phyloP scores from a whole-genome alignment of 106 monocot genomes.

The Agapanthus africanus region DNA sequence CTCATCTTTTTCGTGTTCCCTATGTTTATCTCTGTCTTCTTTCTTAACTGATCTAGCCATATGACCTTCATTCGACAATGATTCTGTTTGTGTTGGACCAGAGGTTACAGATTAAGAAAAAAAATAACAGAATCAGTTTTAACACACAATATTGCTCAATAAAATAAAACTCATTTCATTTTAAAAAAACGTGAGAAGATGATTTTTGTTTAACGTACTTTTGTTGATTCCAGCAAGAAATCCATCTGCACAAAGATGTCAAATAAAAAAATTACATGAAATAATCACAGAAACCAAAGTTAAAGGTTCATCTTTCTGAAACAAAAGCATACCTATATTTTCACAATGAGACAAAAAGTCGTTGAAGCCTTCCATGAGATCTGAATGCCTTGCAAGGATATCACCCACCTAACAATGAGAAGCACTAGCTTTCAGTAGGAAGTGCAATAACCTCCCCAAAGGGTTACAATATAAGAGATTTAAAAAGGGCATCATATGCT shows the following conservation, averaged over 20 bases:
- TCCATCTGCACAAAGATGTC: constrained; percentile 44
- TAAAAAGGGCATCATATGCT: no score
- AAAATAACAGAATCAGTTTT: no score
- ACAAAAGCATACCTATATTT: constrained; percentile 38
- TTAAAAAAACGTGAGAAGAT: no score
- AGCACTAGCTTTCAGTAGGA: background rate
- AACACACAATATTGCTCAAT: no score
- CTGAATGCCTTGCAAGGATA: constrained; percentile 60
- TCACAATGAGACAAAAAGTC: constrained; percentile 54
- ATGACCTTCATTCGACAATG: no score
- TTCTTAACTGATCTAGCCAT: constrained; percentile 31
- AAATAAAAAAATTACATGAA: constrained; percentile 5
- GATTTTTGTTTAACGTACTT: no score
- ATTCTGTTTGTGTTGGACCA: no score
- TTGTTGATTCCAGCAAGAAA: constrained; percentile 63
- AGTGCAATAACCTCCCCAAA: no score
- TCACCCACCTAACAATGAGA: constrained; percentile 43
- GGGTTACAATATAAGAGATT: no score
- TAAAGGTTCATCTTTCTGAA: background rate
- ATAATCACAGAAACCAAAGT: background rate
- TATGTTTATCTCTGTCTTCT: constrained; percentile 46
- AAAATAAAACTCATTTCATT: no score
- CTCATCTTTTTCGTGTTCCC: no score
- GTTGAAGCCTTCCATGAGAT: constrained; percentile 71
- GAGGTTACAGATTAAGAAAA: no score